Base-by-base conservation (phyloP, 2,329 filamentous ascomycete genomes). In the Passalora sequoiae region DNA sequence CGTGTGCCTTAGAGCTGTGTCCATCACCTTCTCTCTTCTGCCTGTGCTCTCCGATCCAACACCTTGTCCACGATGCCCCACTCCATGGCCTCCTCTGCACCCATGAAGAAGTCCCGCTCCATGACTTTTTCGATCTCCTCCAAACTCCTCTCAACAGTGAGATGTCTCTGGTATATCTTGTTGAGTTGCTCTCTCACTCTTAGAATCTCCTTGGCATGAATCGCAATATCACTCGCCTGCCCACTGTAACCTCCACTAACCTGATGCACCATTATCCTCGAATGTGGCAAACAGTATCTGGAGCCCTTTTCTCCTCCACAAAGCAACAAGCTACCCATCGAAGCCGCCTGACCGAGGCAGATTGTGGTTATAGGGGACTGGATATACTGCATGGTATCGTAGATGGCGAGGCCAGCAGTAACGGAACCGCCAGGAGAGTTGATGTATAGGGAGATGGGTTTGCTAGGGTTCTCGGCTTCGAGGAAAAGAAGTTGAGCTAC, bases 351-450 rank as follows among this genome's bases (percentile, higher is more conserved):
- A 6, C 92, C 92, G 31, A 98, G 79, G 61, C 92, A 97, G 21
- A 98, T 92, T 0, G 92, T 98, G 31, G 85, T 91, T 0, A 98
- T 89, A 1, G 91, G 88, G 2, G 86, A 86, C 48, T 84, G 82
- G 63, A 98, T 97, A 67, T 98, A 98, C 57, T 84, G 82, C 91
- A 98, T 97, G 9, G 92, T 98, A 65, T 98, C 92, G 74, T 98
- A 98, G 60, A 98, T 97, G 19, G 92, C 89, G 47, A 83, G 71
- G 3, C 74, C 74, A 1, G 92, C 91, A 49, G 85, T 91, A 29
- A 98, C 89, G 30, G 86, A 91, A 43, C 92, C 92, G 38, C 92
- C 92, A 0, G 91, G 91, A 0, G 87, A 94, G 71, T 98, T 95
- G 66, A 98, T 98, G 68, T 98, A 98, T 66, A 98, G 86, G 40